Evolutionary conservation across 2,329 filamentous ascomycete species (phyloP), one percentile per base, ranked within the genome.

Genomic region (Cladophialophora exuberans): DNA sequence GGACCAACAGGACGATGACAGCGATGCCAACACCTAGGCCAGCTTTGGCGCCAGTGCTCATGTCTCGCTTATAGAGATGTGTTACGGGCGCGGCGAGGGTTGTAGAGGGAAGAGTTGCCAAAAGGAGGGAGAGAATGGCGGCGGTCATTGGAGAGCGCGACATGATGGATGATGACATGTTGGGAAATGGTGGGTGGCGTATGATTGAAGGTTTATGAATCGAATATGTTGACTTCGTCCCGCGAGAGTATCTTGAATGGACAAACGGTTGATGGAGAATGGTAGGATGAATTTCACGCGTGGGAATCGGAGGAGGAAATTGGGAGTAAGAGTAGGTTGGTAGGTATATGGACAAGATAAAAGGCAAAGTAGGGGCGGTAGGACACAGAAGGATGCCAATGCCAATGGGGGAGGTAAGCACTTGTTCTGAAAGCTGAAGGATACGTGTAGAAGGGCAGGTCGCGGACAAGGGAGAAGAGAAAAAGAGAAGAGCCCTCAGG

Each of bases 11-110:
- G 39, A 52, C 57, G 17, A 56, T 56, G 15, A 64, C 61, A 4
- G 62, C 62, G 35, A 62, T 61, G 39, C 62, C 62, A 30, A 64
- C 54, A 18, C 62, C 62, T 5, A 64, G 54, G 15, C 62, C 62
- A 30, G 62, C 62, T 60, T 61, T 60, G 48, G 62, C 61, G 36
- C 62, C 62, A 3, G 61, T 54, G 26, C 48, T 42, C 47, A 64
- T 52, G 9, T 54, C 41, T 45, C 62, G 61, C 55, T 60, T 63
- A 30, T 51, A 44, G 10, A 62, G 54, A 31, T 56, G 52, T 26
- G 59, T 49, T 35, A 63, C 18, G 1, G 59, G 61, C 31, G 57
- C 47, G 13, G 59, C 59, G 2, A 41, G 18, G 5, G 55, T 36
- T 38, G 39, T 52, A 5, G 52, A 54, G 18, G 58, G 49, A 13